Evolutionary conservation across 2,329 filamentous ascomycete genomes (phyloP).

Genomic region (Epicoccum nigrum): DNA sequence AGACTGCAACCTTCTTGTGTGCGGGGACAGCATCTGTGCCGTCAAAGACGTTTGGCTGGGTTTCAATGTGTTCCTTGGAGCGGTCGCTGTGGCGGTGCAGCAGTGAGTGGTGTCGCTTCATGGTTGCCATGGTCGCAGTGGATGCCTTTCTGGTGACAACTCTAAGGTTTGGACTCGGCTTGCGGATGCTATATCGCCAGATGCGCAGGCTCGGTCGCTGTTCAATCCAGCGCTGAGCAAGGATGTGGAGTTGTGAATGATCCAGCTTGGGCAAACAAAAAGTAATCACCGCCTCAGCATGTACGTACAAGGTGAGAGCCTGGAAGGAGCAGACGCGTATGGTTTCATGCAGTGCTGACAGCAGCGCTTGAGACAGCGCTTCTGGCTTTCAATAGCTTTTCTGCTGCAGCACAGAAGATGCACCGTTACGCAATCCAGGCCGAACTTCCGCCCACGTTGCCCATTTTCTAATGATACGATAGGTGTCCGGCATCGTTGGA

Average conservation of each 20-base stretch:
- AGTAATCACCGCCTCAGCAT: slow-evolving; percentile 11
- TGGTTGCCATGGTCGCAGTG: slow-evolving; percentile 16
- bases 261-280: slow-evolving; percentile 17
- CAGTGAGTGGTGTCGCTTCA: slow-evolving; percentile 16
- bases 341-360: slow-evolving; percentile 14
- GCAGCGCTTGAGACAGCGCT: slow-evolving; percentile 9
- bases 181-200: slow-evolving; percentile 17
- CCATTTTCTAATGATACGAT: slow-evolving; percentile 12
- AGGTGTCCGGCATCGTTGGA: slow-evolving; percentile 15
- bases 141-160: slow-evolving; percentile 5
- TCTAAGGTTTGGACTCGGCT: slow-evolving; percentile 9
- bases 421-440: slow-evolving; percentile 17
- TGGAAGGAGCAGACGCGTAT: slow-evolving; percentile 11
- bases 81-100: slow-evolving; percentile 15
- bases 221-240: slow-evolving; percentile 18
- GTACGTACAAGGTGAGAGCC: background rate
- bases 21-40: slow-evolving; percentile 13
- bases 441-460: slow-evolving; percentile 12
- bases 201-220: slow-evolving; percentile 17
- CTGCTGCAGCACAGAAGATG: slow-evolving; percentile 4
- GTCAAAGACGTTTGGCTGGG: slow-evolving; percentile 5
- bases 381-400: slow-evolving; percentile 13
- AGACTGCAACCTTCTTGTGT: slow-evolving; percentile 15
- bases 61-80: slow-evolving; percentile 6
- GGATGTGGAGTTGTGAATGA: slow-evolving; percentile 16